phyloP scores from a whole-genome alignment of 2,329 filamentous ascomycete genomes.

The Neonectria neomacrospora region DNA sequence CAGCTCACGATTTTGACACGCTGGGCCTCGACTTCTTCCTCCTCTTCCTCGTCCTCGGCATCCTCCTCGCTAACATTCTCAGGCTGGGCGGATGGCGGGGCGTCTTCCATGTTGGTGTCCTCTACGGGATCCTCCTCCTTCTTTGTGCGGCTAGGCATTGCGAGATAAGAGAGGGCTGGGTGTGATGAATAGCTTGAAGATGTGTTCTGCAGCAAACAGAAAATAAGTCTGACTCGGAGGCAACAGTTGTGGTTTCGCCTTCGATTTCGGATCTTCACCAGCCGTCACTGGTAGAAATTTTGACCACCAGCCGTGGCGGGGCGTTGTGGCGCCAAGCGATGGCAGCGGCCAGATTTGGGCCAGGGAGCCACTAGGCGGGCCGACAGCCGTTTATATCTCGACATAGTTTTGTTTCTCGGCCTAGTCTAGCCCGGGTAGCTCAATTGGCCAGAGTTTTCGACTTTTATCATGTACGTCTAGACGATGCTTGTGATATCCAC shows the following conservation, averaged over 20 bases:
- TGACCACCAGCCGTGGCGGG: conserved; percentile 13
- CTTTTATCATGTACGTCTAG: conserved; percentile 37
- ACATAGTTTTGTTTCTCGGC: too few species aligned
- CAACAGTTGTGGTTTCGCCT: conserved; percentile 3
- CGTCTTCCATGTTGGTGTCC: conserved; percentile 59
- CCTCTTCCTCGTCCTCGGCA: conserved; percentile 54
- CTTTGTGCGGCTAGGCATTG: conserved; percentile 56
- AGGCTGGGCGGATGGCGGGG: conserved; percentile 52
- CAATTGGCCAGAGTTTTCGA: conserved; percentile 50
- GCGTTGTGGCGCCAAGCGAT: conserved; percentile 15
- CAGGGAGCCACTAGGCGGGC: neutral
- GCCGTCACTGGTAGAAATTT: conserved; percentile 26
- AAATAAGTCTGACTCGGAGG: neutral
- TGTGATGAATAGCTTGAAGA: neutral
- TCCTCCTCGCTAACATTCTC: conserved; percentile 50
- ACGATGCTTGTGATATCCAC: too few species aligned
- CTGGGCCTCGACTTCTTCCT: conserved; percentile 60
- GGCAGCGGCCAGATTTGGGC: neutral
- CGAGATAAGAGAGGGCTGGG: conserved; percentile 6
- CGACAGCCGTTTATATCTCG: too few species aligned
- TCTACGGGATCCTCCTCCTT: conserved; percentile 46
- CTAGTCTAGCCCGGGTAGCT: conserved; percentile 44
- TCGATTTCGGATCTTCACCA: conserved; percentile 10
- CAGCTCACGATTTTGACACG: conserved; percentile 70
- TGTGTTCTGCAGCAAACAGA: neutral